These are phyloP conservation scores for Adansonia rubrostipa DNA, from an alignment of 441 rosid genomes.

Conservation along the genomic window DNA sequence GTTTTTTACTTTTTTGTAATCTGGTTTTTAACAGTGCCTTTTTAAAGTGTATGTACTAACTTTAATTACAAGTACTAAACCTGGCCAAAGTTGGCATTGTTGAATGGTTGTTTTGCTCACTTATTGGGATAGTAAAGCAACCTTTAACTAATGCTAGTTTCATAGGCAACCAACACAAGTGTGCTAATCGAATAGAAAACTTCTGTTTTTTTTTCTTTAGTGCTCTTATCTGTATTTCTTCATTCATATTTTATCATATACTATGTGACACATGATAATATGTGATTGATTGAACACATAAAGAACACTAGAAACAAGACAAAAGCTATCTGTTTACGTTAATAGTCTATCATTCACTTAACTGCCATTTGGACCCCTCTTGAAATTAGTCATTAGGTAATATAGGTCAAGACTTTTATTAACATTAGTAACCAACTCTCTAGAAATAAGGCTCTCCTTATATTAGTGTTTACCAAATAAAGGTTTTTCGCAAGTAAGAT, in stretches of 20 bases:
- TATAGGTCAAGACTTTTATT: background rate
- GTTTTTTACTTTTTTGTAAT: background rate
- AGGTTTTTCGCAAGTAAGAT: background rate
- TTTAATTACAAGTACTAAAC: background rate
- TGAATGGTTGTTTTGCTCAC: background rate
- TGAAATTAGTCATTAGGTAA: constrained; percentile 2
- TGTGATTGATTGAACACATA: too few species aligned
- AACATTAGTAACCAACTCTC: background rate
- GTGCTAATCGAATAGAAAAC: background rate
- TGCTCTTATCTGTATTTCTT: too few species aligned
- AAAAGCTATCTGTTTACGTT: background rate
- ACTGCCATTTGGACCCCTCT: background rate
- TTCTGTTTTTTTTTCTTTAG: too few species aligned
- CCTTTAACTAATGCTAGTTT: background rate
- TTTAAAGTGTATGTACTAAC: background rate
- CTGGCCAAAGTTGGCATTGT: background rate
- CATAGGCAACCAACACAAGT: background rate
- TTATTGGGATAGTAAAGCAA: background rate
- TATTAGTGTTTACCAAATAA: background rate
- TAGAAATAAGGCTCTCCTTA: background rate
- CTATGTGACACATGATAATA: too few species aligned
- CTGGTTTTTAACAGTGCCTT: background rate
- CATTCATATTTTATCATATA: too few species aligned
- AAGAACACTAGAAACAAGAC: too few species aligned
- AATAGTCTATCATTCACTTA: background rate